Base-by-base conservation (phyloP, 2,329 filamentous ascomycete genomes). In the Colletotrichum nymphaeae region DNA sequence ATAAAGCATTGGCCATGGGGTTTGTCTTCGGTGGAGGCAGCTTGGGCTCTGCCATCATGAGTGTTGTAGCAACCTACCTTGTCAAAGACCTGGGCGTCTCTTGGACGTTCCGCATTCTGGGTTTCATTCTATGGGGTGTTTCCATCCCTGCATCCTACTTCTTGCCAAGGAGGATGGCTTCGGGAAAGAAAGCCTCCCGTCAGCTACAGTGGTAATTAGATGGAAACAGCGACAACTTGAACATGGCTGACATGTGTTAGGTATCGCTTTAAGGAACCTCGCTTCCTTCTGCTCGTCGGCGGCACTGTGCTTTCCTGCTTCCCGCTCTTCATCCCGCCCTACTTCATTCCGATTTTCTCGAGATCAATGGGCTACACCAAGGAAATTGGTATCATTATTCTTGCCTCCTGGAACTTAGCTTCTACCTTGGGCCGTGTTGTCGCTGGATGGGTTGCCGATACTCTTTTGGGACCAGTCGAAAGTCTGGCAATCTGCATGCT, bases 341-440 rank as follows among this genome's bases (percentile, higher is more conserved):
- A 80, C 74, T 80, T 80, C 28, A 79, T 80, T 4, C 78, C 78
- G 22, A 70, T 79, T 14, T 79, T 79, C 53, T 76, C 78, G 11
- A 30, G 76, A 4, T 77, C 78, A 4, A 75, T 79, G 49, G 76
- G 76, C 35, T 70, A 73, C 19, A 76, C 78, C 0, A 72, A 68
- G 9, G 75, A 76, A 5, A 70, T 75, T 1, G 77, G 75, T 0
- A 76, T 79, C 7, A 67, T 77, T 11, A 76, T 75, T 3, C 63
- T 80, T 22, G 77, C 78, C 0, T 74, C 76, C 0, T 80, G 78
- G 78, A 80, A 80, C 60, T 28, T 80, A 1, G 76, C 78, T 1
- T 80, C 78, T 1, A 77, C 78, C 0, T 65, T 78, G 26, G 78
- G 78, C 2, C 76, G 78, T 16, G 66, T 80, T 22, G 75, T 74